Conservation (phyloP, 2,329 filamentous ascomycete species). For the Fusarium sp. region DNA sequence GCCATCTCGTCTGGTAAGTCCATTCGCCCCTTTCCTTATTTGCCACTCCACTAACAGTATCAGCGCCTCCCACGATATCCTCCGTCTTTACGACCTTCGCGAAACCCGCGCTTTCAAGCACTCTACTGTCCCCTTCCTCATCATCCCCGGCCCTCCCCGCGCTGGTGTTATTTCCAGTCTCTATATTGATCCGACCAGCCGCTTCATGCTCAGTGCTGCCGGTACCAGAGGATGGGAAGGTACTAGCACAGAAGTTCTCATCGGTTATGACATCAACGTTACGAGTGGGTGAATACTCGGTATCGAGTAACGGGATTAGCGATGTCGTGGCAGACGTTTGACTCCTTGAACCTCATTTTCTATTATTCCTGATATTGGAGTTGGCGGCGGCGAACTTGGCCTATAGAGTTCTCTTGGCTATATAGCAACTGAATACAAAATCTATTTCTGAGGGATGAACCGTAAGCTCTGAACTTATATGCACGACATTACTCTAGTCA, state of each 20-base stretch:
- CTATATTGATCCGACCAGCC: conserved; percentile 87
- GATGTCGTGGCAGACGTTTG: neutral
- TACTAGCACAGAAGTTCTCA: conserved; percentile 85
- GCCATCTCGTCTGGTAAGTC: conserved; percentile 83
- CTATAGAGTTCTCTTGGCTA: neutral
- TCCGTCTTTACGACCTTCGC: conserved; percentile 90
- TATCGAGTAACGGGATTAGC: neutral
- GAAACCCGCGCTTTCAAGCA: conserved; percentile 75
- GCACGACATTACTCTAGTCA: neutral
- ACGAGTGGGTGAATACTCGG: conserved; percentile 30
- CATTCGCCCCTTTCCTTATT: neutral
- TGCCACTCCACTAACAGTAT: neutral
- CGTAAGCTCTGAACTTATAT: neutral
- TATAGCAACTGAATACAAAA: conserved; percentile 12
- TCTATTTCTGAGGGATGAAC: neutral
- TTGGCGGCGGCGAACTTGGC: neutral
- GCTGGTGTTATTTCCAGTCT: conserved; percentile 90
- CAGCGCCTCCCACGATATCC: conserved; percentile 91
- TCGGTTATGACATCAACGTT: conserved; percentile 88
- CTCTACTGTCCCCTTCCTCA: conserved; percentile 92
- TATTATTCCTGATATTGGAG: conserved; percentile 11
- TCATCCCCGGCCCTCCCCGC: conserved; percentile 86
- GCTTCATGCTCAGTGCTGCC: conserved; percentile 91
- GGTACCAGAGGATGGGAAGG: conserved; percentile 98
- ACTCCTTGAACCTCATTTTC: neutral